These are phyloP conservation scores for Stenocarpella maydis DNA, from an alignment of 2,329 filamentous ascomycete species.

Conservation along the genomic window DNA sequence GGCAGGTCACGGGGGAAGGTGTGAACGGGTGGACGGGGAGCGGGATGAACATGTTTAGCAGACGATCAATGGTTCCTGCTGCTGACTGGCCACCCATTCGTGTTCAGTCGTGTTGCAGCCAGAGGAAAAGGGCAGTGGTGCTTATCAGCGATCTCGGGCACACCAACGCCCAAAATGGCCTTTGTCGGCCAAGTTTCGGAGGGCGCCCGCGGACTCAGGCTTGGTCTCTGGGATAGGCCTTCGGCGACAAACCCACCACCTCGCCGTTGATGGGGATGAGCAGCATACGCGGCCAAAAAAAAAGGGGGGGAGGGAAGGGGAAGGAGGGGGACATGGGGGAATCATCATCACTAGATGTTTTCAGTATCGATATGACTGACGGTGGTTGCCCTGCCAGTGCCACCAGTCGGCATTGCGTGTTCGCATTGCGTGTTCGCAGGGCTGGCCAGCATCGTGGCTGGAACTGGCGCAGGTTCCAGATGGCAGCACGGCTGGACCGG, in stretches of 20 bases:
- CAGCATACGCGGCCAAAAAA: not conserved
- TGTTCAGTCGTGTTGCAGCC: not conserved
- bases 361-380: not conserved
- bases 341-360: constrained; percentile 27
- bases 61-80: not conserved
- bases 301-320: too few species aligned
- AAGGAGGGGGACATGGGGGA: not conserved
- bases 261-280: not conserved
- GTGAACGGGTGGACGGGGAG: not conserved
- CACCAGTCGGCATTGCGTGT: not conserved
- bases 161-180: constrained; percentile 26
- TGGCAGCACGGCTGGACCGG: not conserved
- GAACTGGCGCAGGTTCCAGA: not conserved
- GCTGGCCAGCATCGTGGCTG: constrained; percentile 1
- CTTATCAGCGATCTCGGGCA: constrained; percentile 32
- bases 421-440: constrained; percentile 17
- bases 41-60: constrained; percentile 19
- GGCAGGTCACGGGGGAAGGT: not conserved
- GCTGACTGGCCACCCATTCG: not conserved
- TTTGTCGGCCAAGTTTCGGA: constrained; percentile 34
- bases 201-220: not conserved
- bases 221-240: not conserved
- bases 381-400: not conserved
- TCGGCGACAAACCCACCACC: not conserved
- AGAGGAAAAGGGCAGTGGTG: not conserved